A percentile compares a stretch with the other conserved stretches of the same genome.
phyloP scores from a whole-genome alignment of 768 basidiomycete species.

The Lentinula guzmanii region DNA sequence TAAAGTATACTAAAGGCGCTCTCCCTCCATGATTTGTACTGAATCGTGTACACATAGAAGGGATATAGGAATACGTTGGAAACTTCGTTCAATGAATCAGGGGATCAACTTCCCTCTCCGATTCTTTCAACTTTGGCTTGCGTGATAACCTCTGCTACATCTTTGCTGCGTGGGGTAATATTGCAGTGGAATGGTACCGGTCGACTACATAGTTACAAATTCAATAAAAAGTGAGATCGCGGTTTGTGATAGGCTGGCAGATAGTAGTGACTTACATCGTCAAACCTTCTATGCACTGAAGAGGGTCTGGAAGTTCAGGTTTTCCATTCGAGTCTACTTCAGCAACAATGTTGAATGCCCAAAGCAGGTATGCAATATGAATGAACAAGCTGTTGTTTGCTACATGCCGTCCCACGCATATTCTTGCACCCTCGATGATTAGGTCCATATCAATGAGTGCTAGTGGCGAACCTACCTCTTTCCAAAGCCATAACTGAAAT shows the following conservation, averaged over 20 bases:
- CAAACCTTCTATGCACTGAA: not conserved
- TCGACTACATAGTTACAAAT: not conserved
- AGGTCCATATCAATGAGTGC: not conserved
- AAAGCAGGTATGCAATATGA: conserved; percentile 20
- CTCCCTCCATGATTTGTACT: too few species aligned
- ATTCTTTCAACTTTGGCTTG: not conserved
- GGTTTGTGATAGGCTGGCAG: not conserved
- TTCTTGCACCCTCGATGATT: not conserved
- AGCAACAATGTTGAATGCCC: conserved; percentile 9
- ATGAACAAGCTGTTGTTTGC: conserved; percentile 24
- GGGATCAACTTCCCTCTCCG: not conserved
- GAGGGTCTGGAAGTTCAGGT: not conserved
- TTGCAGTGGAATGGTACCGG: not conserved
- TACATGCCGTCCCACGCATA: conserved; percentile 22
- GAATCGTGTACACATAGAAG: too few species aligned
- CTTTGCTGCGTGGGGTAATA: not conserved
- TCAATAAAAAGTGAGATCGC: not conserved
- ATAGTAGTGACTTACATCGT: not conserved
- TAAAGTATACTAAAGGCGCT: too few species aligned
- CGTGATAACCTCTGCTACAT: not conserved
- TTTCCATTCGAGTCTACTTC: not conserved
- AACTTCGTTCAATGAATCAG: too few species aligned
- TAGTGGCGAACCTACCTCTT: not conserved
- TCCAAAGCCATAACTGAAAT: not conserved
- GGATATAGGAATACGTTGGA: too few species aligned